These are phyloP conservation scores for Euphorbia celastroides DNA, from an alignment of 441 rosid species.

Conservation along the genomic window DNA sequence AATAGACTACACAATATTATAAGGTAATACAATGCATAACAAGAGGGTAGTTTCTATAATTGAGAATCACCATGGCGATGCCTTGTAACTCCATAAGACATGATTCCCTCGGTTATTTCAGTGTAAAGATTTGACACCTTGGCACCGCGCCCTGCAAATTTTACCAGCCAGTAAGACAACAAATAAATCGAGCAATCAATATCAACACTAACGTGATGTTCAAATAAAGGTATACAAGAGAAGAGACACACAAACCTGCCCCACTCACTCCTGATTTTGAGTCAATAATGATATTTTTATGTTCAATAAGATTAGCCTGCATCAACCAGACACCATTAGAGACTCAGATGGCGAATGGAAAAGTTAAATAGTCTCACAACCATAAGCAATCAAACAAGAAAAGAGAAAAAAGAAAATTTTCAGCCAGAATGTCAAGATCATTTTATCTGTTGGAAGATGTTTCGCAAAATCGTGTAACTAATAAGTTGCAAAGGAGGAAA, in stretches of 20 bases:
- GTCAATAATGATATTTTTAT: conserved; percentile 64
- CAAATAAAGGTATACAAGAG: conserved; percentile 1
- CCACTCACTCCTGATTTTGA: conserved; percentile 97
- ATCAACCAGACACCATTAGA: conserved; percentile 19
- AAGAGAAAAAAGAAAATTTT: not conserved
- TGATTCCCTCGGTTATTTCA: conserved; percentile 88
- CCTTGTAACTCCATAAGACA: conserved; percentile 81
- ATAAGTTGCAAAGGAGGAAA: conserved; percentile 7
- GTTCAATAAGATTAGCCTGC: conserved; percentile 74
- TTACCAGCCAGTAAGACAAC: conserved; percentile 16
- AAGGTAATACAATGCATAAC: conserved; percentile 1
- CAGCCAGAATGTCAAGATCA: not conserved
- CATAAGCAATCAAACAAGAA: not conserved
- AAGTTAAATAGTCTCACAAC: conserved; percentile 3
- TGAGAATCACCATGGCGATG: conserved; percentile 85
- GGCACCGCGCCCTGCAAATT: conserved; percentile 81
- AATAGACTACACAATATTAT: not conserved
- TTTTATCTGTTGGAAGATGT: not conserved
- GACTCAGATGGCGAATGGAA: not conserved
- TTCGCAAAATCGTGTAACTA: not conserved
- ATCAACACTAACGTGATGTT: not conserved
- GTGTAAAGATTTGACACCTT: conserved; percentile 82
- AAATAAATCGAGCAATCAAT: conserved; percentile 21
- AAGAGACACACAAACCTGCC: conserved; percentile 58
- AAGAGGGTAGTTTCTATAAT: conserved; percentile 7